A percentile compares a stretch with the other conserved stretches of the same genome.
phyloP scores from a whole-genome alignment of 306 rosid species.

The Inga leiocalycina region DNA sequence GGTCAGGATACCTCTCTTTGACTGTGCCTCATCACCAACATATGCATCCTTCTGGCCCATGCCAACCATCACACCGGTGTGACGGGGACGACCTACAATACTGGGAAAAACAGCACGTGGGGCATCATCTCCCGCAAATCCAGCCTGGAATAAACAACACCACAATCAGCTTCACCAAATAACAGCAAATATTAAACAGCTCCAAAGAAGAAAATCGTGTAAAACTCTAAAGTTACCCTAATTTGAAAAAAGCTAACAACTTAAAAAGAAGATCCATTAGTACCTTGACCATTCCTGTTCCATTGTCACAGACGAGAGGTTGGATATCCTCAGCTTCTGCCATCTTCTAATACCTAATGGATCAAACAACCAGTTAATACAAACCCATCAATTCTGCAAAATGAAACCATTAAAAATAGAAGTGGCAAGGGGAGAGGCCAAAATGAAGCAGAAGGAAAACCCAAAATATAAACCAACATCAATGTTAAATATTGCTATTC shows the following conservation, averaged over 20 bases:
- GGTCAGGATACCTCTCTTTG: slow-evolving; percentile 95
- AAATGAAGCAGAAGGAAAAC: neutral
- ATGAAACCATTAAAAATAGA: neutral
- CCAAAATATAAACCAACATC: neutral
- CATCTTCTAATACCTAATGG: slow-evolving; percentile 66
- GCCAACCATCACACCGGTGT: slow-evolving; percentile 99
- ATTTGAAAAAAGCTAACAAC: neutral
- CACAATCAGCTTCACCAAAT: slow-evolving; percentile 19
- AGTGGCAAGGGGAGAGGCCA: neutral
- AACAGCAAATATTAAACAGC: slow-evolving; percentile 12
- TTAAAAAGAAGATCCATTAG: neutral
- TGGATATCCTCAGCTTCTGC: slow-evolving; percentile 97
- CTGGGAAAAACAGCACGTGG: slow-evolving; percentile 99
- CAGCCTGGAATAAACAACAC: slow-evolving; percentile 62
- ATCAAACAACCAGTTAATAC: slow-evolving; percentile 22
- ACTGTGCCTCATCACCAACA: slow-evolving; percentile 99
- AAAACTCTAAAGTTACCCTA: neutral
- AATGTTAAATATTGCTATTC: neutral
- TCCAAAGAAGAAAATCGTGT: slow-evolving; percentile 2
- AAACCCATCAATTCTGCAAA: slow-evolving; percentile 9
- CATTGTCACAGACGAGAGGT: slow-evolving; percentile 99
- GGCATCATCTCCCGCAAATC: slow-evolving; percentile 99
- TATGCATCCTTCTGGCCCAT: slow-evolving; percentile 99
- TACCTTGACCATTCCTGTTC: slow-evolving; percentile 99
- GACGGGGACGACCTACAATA: slow-evolving; percentile 99